Evolutionary conservation across 2,329 filamentous ascomycete genomes (phyloP).

Genomic region (Aureobasidium sp.): DNA sequence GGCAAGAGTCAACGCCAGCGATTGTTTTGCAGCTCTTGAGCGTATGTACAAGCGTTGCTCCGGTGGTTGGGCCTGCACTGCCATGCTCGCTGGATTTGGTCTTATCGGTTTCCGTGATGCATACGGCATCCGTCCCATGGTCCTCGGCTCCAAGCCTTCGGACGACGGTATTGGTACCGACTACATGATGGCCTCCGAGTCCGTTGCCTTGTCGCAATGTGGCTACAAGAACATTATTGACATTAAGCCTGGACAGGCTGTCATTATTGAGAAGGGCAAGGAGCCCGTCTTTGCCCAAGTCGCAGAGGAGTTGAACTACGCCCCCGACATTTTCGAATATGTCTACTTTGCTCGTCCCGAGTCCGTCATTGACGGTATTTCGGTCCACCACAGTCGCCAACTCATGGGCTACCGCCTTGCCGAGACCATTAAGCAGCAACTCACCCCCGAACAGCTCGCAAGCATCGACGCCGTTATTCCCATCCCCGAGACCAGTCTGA

Average conservation of each 20-base stretch:
- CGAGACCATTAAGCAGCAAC: conserved; percentile 58
- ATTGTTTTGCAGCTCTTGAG: conserved; percentile 65
- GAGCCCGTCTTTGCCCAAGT: conserved; percentile 71
- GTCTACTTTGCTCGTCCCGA: conserved; percentile 84
- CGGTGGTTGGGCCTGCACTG: conserved; percentile 72
- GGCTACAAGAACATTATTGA: conserved; percentile 71
- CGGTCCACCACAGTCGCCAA: conserved; percentile 73
- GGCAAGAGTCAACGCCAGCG: conserved; percentile 68
- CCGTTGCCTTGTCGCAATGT: conserved; percentile 72
- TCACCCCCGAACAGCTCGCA: conserved; percentile 62
- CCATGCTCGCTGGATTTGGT: conserved; percentile 77
- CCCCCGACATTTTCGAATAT: conserved; percentile 80
- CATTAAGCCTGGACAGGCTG: conserved; percentile 75
- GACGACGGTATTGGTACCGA: conserved; percentile 58
- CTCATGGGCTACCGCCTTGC: conserved; percentile 82
- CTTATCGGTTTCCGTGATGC: conserved; percentile 73
- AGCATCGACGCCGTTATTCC: conserved; percentile 82
- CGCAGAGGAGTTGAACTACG: conserved; percentile 59
- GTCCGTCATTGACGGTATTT: conserved; percentile 78
- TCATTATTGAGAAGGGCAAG: conserved; percentile 74
- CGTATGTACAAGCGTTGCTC: conserved; percentile 67
- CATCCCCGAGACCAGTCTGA: conserved; percentile 76
- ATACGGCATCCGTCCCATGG: conserved; percentile 75
- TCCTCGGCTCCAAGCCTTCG: conserved; percentile 67
- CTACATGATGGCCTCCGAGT: conserved; percentile 90